phyloP scores from a whole-genome alignment of 371 early-diverging fungal genomes.

The Circinella minor region DNA sequence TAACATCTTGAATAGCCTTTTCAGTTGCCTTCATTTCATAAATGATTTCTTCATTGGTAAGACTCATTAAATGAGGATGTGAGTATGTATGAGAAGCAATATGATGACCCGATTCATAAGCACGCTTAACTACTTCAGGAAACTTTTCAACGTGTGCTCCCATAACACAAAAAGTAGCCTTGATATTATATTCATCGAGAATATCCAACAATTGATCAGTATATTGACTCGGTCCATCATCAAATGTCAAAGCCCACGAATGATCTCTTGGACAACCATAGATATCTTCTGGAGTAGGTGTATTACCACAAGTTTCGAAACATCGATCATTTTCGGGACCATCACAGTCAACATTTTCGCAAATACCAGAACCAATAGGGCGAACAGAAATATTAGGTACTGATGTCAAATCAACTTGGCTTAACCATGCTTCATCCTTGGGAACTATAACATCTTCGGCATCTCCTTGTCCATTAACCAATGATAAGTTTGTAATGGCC shows the following conservation, averaged over 20 bases:
- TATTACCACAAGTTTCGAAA: constrained; percentile 46
- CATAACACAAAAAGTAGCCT: constrained; percentile 76
- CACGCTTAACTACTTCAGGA: constrained; percentile 42
- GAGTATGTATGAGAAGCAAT: constrained; percentile 60
- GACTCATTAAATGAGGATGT: constrained; percentile 51
- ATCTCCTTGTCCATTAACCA: constrained; percentile 39
- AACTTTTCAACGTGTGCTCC: constrained; percentile 50
- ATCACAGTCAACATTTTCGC: constrained; percentile 37
- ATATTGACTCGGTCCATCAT: constrained; percentile 66
- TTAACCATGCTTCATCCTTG: constrained; percentile 55
- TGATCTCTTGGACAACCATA: constrained; percentile 41
- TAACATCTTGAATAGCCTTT: constrained; percentile 44
- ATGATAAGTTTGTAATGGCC: not conserved
- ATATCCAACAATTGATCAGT: constrained; percentile 59
- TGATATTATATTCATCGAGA: constrained; percentile 48
- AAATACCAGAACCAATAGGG: constrained; percentile 40
- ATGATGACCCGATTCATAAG: constrained; percentile 56
- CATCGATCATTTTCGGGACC: constrained; percentile 41
- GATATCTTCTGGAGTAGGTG: constrained; percentile 31
- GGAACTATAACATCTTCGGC: constrained; percentile 64
- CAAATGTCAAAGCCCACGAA: constrained; percentile 59
- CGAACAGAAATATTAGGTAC: constrained; percentile 35
- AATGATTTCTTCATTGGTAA: constrained; percentile 43
- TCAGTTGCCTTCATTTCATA: constrained; percentile 53
- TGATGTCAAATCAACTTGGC: constrained; percentile 53